Evolutionary conservation across 495 filamentous ascomycete genomes (phyloP), one percentile per base, ranked within the genome.

Genomic region (Xylaria grammica): DNA sequence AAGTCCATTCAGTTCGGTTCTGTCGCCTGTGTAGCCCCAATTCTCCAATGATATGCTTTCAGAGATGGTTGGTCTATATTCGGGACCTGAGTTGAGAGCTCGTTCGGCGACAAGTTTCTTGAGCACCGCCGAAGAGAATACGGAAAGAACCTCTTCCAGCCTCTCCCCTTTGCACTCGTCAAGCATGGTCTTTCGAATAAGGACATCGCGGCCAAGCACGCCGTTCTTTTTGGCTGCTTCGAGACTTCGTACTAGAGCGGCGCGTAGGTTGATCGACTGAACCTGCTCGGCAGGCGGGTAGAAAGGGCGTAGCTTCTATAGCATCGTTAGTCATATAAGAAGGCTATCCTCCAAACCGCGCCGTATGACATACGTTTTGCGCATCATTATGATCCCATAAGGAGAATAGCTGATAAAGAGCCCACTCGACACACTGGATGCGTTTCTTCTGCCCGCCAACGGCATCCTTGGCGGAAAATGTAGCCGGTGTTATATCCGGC

Each of bases 101-200:
- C 70, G 73, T 64, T 82, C 79, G 0, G 81, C 76, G 24, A 90
- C 74, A 10, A 85, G 66, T 68, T 90, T 93, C 72, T 90, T 90
- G 54, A 97, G 75, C 13, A 96, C 92, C 0, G 86, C 83, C 22
- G 88, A 89, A 6, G 93, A 95, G 72, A 97, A 96, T 0, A 85
- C 82, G 11, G 89, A 85, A 11, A 96, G 81, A 1, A 94, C 75
- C 75, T 97, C 92, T 71, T 91, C 90, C 59, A 92, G 83, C 65
- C 91, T 85, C 62, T 92, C 91, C 32, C 91, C 91, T 66, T 88
- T 91, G 78, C 93, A 97, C 65, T 97, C 92, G 73, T 97, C 93
- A 60, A 97, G 79, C 91, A 96, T 94, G 0, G 90, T 92, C 77
- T 94, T 96, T 45, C 93, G 86, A 42, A 96, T 77, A 4, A 92